phyloP scores from a whole-genome alignment of 2,329 filamentous ascomycete species.

The Phyllosticta paracitricarpa region DNA sequence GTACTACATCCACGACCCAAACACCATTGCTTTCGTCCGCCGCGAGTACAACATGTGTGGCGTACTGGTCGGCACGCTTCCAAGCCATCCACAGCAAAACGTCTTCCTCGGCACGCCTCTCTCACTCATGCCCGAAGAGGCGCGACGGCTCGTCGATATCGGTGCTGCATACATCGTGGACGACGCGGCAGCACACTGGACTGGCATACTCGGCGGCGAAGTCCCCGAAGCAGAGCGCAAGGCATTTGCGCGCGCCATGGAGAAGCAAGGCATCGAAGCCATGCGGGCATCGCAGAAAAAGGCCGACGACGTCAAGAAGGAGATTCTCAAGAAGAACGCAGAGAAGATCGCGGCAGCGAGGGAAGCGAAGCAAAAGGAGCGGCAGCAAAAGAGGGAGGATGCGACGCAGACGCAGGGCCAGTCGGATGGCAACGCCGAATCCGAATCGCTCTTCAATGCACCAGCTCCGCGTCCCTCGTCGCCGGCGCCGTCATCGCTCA shows the following conservation, averaged over 20 bases:
- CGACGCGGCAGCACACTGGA: constrained; percentile 60
- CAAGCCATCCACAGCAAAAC: constrained; percentile 90
- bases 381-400: background rate
- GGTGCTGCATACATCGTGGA: constrained; percentile 71
- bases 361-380: constrained; percentile 23
- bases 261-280: constrained; percentile 44
- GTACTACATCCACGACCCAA: constrained; percentile 83
- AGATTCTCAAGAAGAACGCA: constrained; percentile 8
- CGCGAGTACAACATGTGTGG: constrained; percentile 76
- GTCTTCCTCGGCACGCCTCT: constrained; percentile 82
- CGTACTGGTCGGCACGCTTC: constrained; percentile 75
- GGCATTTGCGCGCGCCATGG: constrained; percentile 49
- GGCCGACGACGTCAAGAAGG: constrained; percentile 26
- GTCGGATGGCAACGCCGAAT: constrained; percentile 13
- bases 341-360: constrained; percentile 13
- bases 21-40: constrained; percentile 67
- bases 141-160: constrained; percentile 66
- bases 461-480: constrained; percentile 6
- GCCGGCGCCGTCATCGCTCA: background rate
- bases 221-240: constrained; percentile 49
- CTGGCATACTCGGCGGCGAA: constrained; percentile 43
- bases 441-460: constrained; percentile 19
- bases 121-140: constrained; percentile 87
- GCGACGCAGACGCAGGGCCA: constrained; percentile 17
- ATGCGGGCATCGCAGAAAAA: constrained; percentile 43